Evolutionary conservation across 2,329 filamentous ascomycete genomes (phyloP), one percentile per base, ranked within the genome.

Genomic region (Colletotrichum plurivorum): DNA sequence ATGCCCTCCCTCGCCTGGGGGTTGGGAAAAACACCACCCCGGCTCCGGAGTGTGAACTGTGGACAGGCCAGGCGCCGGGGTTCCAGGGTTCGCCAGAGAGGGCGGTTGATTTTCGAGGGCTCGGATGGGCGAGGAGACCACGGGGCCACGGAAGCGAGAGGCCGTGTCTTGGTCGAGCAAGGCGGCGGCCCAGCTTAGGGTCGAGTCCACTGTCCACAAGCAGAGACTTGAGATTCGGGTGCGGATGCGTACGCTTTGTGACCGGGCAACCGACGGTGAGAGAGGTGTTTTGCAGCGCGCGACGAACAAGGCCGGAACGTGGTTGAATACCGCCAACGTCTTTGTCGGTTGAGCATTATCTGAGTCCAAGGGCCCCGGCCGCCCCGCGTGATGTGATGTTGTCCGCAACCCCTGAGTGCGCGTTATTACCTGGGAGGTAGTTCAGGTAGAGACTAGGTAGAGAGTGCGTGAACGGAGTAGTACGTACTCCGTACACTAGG

Each of bases 221-320:
- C 10, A 43, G 6, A 43, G 12, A 43, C 41, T 43, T 43, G 41
- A 13, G 41, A 43, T 48, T 48, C 31, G 31, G 31, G 31, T 36
- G 31, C 31, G 31, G 31, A 36, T 36, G 31, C 31, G 31, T 9
- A 36, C 31, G 8, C 31, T 36, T 45, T 55, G 66, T 69, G 61
- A 15, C 54, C 65, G 54, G 41, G 22, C 7, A 27, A 58, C 16
- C n/a, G 25, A 54, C 20, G 49, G 20, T 25, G 25, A 43, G 13
- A 49, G 25, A 25, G 25, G 2, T 39, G 16, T 43, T 46, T 43
- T 43, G 41, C 22, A 25, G 22, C 22, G 22, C 22, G 48, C 41
- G 36, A 48, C 61, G 54, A 43, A 36, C 8, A 69, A 57, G 60
- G 41, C 55, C 61, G 65, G 54, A 45, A 65, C 59, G 41, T n/a